Conservation (phyloP, 129 eudicot species). For the Cynara cardunculus region DNA sequence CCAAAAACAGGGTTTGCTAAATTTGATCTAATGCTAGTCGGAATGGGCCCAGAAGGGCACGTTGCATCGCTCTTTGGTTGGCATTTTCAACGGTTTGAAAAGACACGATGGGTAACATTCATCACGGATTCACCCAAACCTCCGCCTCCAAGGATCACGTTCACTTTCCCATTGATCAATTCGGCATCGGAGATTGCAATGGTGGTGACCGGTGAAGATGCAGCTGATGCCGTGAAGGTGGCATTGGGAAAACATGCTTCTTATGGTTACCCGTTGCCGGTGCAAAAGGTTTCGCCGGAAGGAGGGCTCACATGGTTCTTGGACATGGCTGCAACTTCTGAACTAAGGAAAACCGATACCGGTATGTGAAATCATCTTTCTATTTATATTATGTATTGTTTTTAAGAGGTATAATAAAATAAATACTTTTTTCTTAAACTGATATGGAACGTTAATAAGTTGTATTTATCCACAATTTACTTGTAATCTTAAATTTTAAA, state of each 20-base stretch:
- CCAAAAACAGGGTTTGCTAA: slow-evolving; percentile 42
- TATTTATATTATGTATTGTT: not conserved
- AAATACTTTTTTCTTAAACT: not conserved
- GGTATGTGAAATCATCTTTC: not conserved
- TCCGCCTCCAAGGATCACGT: slow-evolving; percentile 66
- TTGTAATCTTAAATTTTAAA: too few species aligned
- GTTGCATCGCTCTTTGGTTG: slow-evolving; percentile 65
- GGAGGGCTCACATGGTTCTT: slow-evolving; percentile 53
- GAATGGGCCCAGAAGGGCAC: slow-evolving; percentile 84
- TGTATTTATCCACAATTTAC: too few species aligned
- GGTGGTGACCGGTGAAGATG: slow-evolving; percentile 56
- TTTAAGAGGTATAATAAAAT: not conserved
- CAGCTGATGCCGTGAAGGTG: slow-evolving; percentile 41
- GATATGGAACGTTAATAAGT: too few species aligned
- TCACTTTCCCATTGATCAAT: slow-evolving; percentile 77
- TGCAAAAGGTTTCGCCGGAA: slow-evolving; percentile 47
- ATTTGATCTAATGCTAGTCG: slow-evolving; percentile 62
- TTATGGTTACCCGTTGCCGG: slow-evolving; percentile 34
- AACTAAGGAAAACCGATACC: not conserved
- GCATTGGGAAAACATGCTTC: slow-evolving; percentile 35
- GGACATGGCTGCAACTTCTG: slow-evolving; percentile 50
- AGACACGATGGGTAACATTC: slow-evolving; percentile 63
- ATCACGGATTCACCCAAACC: slow-evolving; percentile 76
- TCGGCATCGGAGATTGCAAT: slow-evolving; percentile 58
- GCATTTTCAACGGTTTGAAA: slow-evolving; percentile 45